phyloP scores from a whole-genome alignment of 2,329 filamentous ascomycete species.

The Emergomyces orientalis region DNA sequence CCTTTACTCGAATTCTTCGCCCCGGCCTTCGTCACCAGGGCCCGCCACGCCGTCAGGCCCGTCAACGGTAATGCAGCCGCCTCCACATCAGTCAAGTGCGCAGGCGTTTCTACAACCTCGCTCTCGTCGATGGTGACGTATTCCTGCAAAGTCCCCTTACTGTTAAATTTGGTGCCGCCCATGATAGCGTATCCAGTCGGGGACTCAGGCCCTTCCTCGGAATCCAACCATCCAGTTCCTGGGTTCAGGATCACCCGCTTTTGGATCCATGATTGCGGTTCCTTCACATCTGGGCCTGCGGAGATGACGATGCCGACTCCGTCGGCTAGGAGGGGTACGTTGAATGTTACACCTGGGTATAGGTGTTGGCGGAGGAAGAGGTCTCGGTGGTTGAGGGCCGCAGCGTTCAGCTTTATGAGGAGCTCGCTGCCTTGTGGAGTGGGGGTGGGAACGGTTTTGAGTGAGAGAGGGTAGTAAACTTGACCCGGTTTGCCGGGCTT shows the following conservation, averaged over 20 bases:
- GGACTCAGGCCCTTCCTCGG: slow-evolving; percentile 61
- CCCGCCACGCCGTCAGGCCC: slow-evolving; percentile 81
- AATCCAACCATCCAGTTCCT: slow-evolving; percentile 64
- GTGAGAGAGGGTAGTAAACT: slow-evolving; percentile 55
- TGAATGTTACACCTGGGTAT: slow-evolving; percentile 77
- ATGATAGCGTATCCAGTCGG: slow-evolving; percentile 32
- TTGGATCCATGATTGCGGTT: slow-evolving; percentile 47
- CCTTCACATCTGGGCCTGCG: slow-evolving; percentile 45
- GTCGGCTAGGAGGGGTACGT: slow-evolving; percentile 69
- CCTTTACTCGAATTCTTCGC: slow-evolving; percentile 47
- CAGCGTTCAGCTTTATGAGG: slow-evolving; percentile 65
- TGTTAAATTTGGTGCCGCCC: slow-evolving; percentile 52
- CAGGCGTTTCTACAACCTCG: slow-evolving; percentile 68
- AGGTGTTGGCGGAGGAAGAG: slow-evolving; percentile 88
- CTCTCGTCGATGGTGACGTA: slow-evolving; percentile 57
- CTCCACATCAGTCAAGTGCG: slow-evolving; percentile 61
- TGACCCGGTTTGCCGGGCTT: slow-evolving; percentile 62
- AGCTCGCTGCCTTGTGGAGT: slow-evolving; percentile 58
- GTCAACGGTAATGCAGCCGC: slow-evolving; percentile 77
- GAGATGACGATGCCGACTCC: slow-evolving; percentile 65
- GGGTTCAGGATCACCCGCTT: slow-evolving; percentile 73
- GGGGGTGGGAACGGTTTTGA: slow-evolving; percentile 55
- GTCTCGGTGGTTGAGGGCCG: slow-evolving; percentile 88
- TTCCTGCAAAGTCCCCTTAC: slow-evolving; percentile 65
- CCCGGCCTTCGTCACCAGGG: slow-evolving; percentile 67